Evolutionary conservation across 2,329 filamentous ascomycete genomes (phyloP), one percentile per base, ranked within the genome.

Genomic region (Hawksworthiomyces lignivorus): DNA sequence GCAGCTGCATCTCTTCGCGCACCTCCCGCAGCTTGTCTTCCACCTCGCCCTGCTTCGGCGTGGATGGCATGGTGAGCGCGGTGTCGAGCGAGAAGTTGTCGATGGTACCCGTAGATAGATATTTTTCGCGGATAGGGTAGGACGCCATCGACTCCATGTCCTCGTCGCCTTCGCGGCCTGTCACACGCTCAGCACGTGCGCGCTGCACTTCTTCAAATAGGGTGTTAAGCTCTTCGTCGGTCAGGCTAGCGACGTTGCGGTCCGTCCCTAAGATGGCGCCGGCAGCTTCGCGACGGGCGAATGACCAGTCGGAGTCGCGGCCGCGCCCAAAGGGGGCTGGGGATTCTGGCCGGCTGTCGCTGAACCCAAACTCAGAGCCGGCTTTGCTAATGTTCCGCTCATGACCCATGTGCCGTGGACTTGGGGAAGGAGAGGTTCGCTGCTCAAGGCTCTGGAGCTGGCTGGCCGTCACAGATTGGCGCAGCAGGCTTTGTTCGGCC

Each of bases 31-130:
- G 67, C 47, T 74, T 77, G 20, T 90, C 83, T 36, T 90, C 87
- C 0, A 80, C 76, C 43, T 89, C 87, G 19, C 75, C 77, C 46
- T 84, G 80, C 47, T 79, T 85, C 3, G 92, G 92, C 0, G 90
- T 97, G 0, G 88, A 94, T 2, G 92, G 92, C 73, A 96, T 88
- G 0, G 92, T 98, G 38, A 98, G 71, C 11, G 82, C 84, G 2
- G 92, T 98, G 58, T 98, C 92, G 14, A 98, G 71, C 2, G 90
- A 97, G 55, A 96, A 92, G 58, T 94, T 96, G 63, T 98, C 92
- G 40, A 97, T 73, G 0, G 90, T 96, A 2, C 90, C 90, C 42
- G 84, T 92, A 3, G 89, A 96, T 67, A 95, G 77, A 62, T 97
- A 97, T 57, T 97, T 97, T 54, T 98, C 92, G 39, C 92, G 76